Percentiles rank a stretch among this genome's conserved stretches.
These are phyloP conservation scores for Plasmodium sp. DNA, from an alignment of 169 alveolate genomes.

Conservation along the genomic window DNA sequence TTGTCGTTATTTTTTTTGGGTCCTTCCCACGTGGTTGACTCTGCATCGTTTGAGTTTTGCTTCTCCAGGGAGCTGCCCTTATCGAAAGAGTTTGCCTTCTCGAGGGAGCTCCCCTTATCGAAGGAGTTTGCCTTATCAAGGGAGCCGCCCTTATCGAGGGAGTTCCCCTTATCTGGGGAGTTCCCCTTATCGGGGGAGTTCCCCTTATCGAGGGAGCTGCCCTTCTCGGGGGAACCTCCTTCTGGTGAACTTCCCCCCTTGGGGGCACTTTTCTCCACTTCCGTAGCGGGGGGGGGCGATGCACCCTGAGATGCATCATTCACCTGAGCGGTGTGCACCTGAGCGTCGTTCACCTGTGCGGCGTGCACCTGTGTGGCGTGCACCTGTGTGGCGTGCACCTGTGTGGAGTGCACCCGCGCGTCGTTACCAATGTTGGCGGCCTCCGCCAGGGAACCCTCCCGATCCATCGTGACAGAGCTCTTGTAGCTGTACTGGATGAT, in stretches of 20 bases:
- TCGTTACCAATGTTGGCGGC: not conserved
- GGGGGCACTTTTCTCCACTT: not conserved
- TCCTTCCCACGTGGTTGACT: conserved; percentile 15
- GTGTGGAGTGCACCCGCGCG: not conserved
- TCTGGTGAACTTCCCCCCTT: not conserved
- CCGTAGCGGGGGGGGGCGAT: not conserved
- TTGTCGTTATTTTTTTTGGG: conserved; percentile 26
- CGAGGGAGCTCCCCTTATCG: not conserved
- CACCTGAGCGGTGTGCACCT: not conserved
- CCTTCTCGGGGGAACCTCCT: not conserved
- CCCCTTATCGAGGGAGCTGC: not conserved
- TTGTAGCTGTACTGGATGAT: conserved; percentile 75
- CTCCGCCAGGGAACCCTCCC: conserved; percentile 57
- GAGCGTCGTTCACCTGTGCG: not conserved
- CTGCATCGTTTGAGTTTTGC: conserved; percentile 18
- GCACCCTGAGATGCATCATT: not conserved
- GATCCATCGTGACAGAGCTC: conserved; percentile 56
- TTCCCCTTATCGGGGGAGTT: not conserved
- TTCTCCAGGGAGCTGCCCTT: not conserved
- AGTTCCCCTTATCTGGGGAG: not conserved
- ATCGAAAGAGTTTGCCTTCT: not conserved
- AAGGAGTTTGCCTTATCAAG: not conserved
- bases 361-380: too few species aligned
- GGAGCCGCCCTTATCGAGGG: too few species aligned
- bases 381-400: not conserved